Base-by-base conservation (phyloP, 306 rosid species). In the Cyclanthera cordifolia region DNA sequence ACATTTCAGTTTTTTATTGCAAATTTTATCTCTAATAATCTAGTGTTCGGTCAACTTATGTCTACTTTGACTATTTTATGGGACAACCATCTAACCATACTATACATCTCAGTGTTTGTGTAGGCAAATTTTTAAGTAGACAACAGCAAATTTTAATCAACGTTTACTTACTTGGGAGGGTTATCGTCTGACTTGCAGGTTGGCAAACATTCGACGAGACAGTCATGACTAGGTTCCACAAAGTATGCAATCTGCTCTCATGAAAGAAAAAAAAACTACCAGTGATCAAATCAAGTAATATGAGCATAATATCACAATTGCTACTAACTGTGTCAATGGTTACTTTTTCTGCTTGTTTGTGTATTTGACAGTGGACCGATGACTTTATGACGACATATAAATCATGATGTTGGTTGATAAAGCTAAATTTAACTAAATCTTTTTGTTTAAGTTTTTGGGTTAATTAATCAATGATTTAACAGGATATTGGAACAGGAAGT, bases 161-260 rank as follows among this genome's bases (percentile, higher is more conserved):
- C 14, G 19, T 32, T 23, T 19, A 82, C 96, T 85, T 76, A 93
- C 99, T 85, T 93, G 66, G 99, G 85, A 74, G 95, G 98, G 54
- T 90, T 79, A 16, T 60, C 72, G 34, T 83, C 94, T 11, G 99
- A 90, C 80, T 83, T 83, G 87, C 99, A 90, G 39, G 95, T 87
- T 46, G 91, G 94, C 75, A 93, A 78, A 81, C 99, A 90, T 69
- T 93, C 90, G 30, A 89, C 91, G 25, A 89, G 73, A 79, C 99
- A 93, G 50, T 87, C 91, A 52, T 86, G 90, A 60, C 81, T 82
- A 3, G 98, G 98, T 75, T 89, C 96, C 70, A 93, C 28, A 32
- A 93, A 93, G 78, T 82, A 90, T 6, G 95, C 94, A 43, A 90
- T 86, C 98, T 93, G 90, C 55, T 50, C 51, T 13, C 53, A 65